Conservation (phyloP, 768 basidiomycete species). For the Podaxis sp. region DNA sequence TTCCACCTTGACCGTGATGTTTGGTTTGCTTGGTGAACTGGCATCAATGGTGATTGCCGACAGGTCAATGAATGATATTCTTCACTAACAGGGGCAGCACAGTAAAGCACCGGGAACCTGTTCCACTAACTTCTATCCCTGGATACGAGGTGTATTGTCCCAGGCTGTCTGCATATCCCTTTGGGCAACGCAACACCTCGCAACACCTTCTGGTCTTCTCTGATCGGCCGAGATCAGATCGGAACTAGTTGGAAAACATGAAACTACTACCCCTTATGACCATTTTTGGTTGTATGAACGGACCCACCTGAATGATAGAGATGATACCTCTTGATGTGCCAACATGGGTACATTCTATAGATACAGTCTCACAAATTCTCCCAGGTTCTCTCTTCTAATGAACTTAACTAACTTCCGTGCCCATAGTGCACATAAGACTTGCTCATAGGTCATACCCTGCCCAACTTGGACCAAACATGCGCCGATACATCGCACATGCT, state of each 20-base stretch:
- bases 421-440: no score
- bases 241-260: neutral
- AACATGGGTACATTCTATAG: neutral
- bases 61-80: no score
- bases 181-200: neutral
- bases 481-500: no score
- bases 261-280: conserved; percentile 4
- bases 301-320: neutral
- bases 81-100: no score
- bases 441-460: no score
- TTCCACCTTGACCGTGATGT: neutral
- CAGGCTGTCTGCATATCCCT: neutral
- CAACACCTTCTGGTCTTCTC: neutral
- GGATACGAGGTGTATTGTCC: neutral
- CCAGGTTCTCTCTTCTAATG: neutral
- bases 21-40: conserved; percentile 3
- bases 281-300: conserved; percentile 2
- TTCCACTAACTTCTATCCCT: neutral
- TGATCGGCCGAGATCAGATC: conserved; percentile 1
- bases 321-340: neutral
- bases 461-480: no score
- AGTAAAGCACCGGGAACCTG: no score
- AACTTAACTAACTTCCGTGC: no score
- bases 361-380: neutral
- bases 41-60: conserved; percentile 3